Conservation (phyloP, 1,284 basidiomycete genomes). For the Peniophora sp. region DNA sequence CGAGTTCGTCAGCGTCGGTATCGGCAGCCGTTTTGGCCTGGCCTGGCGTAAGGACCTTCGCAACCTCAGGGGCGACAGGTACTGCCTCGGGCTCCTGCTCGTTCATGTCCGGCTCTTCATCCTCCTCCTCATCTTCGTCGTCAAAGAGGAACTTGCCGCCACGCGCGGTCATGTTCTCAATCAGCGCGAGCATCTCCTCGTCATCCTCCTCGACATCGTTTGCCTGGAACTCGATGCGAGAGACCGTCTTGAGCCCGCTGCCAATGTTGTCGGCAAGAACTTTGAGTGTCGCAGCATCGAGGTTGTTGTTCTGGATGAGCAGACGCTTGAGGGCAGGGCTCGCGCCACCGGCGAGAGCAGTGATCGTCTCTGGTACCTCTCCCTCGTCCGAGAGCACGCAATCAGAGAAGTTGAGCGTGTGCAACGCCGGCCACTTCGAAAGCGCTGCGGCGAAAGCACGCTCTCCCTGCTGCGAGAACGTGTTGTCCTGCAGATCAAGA, state of each 20-base stretch:
- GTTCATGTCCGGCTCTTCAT: conserved; percentile 69
- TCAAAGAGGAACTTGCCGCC: conserved; percentile 51
- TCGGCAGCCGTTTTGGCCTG: conserved; percentile 22
- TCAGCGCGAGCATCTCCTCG: conserved; percentile 61
- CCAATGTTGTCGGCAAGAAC: conserved; percentile 63
- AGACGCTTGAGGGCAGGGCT: conserved; percentile 71
- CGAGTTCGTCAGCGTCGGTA: conserved; percentile 42
- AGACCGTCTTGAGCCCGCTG: conserved; percentile 50
- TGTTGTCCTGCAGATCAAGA: conserved; percentile 96
- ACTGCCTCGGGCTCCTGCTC: conserved; percentile 3
- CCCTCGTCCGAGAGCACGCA: conserved; percentile 77
- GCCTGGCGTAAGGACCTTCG: conserved; percentile 1
- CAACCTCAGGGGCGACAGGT: neutral
- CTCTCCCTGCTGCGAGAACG: conserved; percentile 74
- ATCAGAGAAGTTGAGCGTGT: conserved; percentile 85
- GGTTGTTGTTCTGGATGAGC: conserved; percentile 86
- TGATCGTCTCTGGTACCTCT: conserved; percentile 56
- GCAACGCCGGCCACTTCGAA: conserved; percentile 63
- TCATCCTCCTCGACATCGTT: conserved; percentile 84
- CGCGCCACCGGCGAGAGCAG: conserved; percentile 62
- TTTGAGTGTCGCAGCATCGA: conserved; percentile 65
- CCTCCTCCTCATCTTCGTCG: conserved; percentile 77
- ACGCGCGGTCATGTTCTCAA: conserved; percentile 59
- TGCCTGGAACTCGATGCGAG: conserved; percentile 76
- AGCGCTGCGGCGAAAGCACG: conserved; percentile 72